These are phyloP conservation scores for Isabelozyma heimii DNA, from an alignment of 805 yeast genomes.

Conservation along the genomic window DNA sequence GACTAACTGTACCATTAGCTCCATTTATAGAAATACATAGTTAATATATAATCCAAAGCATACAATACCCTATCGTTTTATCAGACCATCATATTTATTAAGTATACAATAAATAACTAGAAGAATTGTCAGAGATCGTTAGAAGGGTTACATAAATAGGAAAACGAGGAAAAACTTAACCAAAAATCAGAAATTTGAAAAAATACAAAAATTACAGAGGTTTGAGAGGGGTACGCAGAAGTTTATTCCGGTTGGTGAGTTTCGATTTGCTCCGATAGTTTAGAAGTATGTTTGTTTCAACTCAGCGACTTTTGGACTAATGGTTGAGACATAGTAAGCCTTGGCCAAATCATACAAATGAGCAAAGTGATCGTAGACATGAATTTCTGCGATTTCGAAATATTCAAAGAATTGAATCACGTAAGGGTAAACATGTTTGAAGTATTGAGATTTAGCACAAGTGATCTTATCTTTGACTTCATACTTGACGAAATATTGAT, in stretches of 20 bases:
- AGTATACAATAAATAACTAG: background rate
- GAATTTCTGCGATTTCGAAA: slow-evolving; percentile 32
- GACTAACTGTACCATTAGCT: background rate
- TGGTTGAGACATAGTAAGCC: slow-evolving; percentile 16
- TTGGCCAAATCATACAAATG: slow-evolving; percentile 16
- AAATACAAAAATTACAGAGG: too few species aligned
- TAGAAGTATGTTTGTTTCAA: slow-evolving; percentile 8
- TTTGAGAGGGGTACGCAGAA: background rate
- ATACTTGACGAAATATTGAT: slow-evolving; percentile 31
- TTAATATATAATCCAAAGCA: too few species aligned
- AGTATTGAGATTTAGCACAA: slow-evolving; percentile 17
- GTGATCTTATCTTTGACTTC: slow-evolving; percentile 25
- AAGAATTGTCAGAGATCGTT: background rate
- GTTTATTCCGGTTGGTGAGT: too few species aligned
- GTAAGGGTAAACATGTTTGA: slow-evolving; percentile 25
- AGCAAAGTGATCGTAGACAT: slow-evolving; percentile 22
- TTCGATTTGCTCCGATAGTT: slow-evolving; percentile 20
- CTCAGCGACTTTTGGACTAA: slow-evolving; percentile 15
- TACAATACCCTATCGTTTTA: too few species aligned
- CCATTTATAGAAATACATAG: background rate
- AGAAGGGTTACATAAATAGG: background rate
- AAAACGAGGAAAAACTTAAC: background rate
- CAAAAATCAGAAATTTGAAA: too few species aligned
- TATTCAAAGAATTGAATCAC: slow-evolving; percentile 29
- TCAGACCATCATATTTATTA: too few species aligned